Base-by-base conservation (phyloP, 805 yeast genomes). In the Wickerhamiella occidentalis region DNA sequence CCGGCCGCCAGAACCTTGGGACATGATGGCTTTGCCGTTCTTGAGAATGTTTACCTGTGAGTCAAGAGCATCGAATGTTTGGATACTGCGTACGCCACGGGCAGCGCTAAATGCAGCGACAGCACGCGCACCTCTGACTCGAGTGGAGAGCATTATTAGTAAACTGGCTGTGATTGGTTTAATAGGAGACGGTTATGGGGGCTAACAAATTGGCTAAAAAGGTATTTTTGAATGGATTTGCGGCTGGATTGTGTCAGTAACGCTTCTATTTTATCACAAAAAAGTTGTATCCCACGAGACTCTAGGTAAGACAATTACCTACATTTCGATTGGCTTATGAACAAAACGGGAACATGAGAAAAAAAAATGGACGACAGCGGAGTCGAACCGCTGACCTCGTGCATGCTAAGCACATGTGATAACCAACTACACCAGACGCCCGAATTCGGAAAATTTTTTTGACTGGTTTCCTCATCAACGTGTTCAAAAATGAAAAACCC, bases 1-100 rank as follows among this genome's bases (percentile, higher is more conserved):
- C 51, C 72, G 63, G 26, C 94, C 94, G 43, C 94, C 92, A 45
- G 76, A 68, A 53, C 95, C 95, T 30, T 72, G 70, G n/a, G 83
- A 65, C 40, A 82, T 64, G 56, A 78, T 73, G 40, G 86, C 81
- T 61, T 85, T 83, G 22, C 95, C 95, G 47, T 74, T 71, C 55
- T 78, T 74, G 50, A 90, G 80, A 65, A 85, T 78, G 56, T 67
- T 64, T 42, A 67, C 68, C 65, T 85, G 92, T 51, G 77, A 71
- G 52, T 68, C 69, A 45, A 72, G 56, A 49, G 59, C 60, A 47
- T 64, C 67, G 44, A 66, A 60, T 18, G 68, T 62, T 55, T 68
- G 67, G 48, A 64, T 58, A 29, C 55, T 48, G 36, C 64, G 58
- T 36, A 29, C 35, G 35, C n/a, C 15, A 13, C 35, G 35, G 11